phyloP scores from a whole-genome alignment of 176 grass and related monocot species.

The Thinopyrum elongatum region DNA sequence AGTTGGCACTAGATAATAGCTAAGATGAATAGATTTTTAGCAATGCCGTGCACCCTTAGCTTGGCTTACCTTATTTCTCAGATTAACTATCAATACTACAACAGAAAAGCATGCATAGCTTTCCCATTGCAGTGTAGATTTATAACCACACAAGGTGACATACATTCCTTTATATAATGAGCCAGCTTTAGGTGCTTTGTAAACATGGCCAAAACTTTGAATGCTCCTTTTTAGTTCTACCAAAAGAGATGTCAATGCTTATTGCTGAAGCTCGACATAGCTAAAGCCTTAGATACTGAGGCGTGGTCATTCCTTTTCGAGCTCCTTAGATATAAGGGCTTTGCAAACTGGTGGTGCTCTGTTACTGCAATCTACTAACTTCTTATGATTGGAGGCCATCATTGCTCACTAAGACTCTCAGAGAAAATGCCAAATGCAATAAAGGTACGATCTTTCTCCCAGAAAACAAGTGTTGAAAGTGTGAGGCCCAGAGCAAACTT shows the following conservation, averaged over 20 bases:
- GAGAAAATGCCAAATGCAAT: not conserved
- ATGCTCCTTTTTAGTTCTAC: not conserved
- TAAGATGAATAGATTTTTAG: not conserved
- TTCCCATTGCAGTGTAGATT: not conserved
- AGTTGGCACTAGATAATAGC: constrained; percentile 2
- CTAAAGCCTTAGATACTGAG: not conserved
- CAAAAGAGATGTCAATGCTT: not conserved
- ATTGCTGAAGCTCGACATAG: not conserved
- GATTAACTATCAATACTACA: not conserved
- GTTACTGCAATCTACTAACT: not conserved
- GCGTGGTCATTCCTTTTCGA: not conserved
- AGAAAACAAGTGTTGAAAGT: not conserved
- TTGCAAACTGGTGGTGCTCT: not conserved
- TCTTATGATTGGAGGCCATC: not conserved
- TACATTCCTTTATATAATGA: not conserved
- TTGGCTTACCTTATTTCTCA: not conserved
- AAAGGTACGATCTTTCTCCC: not conserved
- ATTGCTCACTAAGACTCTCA: not conserved
- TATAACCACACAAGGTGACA: not conserved
- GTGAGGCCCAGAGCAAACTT: not conserved
- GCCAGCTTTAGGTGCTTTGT: not conserved
- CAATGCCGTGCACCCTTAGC: not conserved
- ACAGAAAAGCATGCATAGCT: not conserved
- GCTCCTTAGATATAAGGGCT: not conserved
- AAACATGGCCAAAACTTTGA: not conserved